phyloP scores from a whole-genome alignment of 257 asterid genomes.

The Nicotiana otophora region DNA sequence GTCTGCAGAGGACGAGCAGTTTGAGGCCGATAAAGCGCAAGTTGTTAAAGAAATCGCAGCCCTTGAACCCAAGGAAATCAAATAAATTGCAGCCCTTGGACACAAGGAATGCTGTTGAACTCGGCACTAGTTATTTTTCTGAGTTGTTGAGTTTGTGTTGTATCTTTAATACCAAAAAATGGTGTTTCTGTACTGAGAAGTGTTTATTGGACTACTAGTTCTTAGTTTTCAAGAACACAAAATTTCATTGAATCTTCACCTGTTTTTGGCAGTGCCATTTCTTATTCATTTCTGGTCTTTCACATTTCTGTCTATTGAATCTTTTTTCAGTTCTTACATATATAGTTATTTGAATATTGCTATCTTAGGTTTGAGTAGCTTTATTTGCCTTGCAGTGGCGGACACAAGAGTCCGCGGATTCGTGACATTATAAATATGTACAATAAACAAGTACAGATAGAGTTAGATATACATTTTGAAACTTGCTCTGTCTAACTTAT shows the following conservation, averaged over 20 bases:
- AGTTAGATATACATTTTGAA: no score
- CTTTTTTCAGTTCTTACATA: not conserved
- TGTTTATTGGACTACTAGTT: not conserved
- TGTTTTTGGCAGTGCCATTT: not conserved
- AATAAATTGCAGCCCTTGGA: constrained; percentile 72
- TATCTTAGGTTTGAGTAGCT: not conserved
- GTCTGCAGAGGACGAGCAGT: constrained; percentile 81
- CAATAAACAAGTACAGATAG: no score
- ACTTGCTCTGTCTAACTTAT: no score
- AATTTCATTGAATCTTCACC: not conserved
- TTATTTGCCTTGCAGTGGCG: no score
- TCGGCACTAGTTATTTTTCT: constrained; percentile 10
- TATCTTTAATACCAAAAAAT: not conserved
- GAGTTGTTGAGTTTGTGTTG: not conserved
- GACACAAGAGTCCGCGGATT: no score
- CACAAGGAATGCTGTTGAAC: constrained; percentile 33
- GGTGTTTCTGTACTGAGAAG: not conserved
- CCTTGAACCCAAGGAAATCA: constrained; percentile 61
- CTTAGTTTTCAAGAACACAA: not conserved
- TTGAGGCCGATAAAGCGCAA: constrained; percentile 88
- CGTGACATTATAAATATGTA: no score
- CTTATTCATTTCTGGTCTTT: not conserved
- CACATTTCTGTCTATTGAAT: not conserved
- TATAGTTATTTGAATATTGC: not conserved
- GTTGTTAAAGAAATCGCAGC: constrained; percentile 81